Conservation (phyloP, 257 asterid species). For the Ballota nigra region DNA sequence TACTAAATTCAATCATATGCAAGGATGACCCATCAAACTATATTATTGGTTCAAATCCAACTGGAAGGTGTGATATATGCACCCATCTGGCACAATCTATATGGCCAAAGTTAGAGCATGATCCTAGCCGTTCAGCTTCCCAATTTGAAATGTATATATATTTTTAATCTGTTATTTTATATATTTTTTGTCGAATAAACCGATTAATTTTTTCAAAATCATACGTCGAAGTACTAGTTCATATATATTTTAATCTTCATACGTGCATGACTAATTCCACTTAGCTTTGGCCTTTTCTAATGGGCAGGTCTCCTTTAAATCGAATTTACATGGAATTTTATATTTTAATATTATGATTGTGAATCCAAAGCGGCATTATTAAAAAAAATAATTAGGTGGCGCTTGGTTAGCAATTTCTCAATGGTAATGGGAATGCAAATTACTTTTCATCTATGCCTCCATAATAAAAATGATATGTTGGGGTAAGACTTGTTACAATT, state of each 20-base stretch:
- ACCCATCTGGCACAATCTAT: constrained; percentile 20
- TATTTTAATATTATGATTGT: no score
- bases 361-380: no score
- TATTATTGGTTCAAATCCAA: constrained; percentile 6
- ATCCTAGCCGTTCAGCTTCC: constrained; percentile 5
- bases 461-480: no score
- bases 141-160: background rate
- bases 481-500: no score
- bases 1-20: background rate
- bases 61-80: constrained; percentile 23
- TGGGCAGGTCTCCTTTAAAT: no score
- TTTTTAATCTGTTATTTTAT: background rate
- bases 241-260: background rate
- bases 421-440: no score
- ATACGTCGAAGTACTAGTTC: background rate
- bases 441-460: no score
- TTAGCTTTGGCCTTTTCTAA: no score
- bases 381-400: no score
- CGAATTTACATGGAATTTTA: no score
- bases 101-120: constrained; percentile 5
- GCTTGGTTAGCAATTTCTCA: no score
- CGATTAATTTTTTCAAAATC: background rate
- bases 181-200: background rate
- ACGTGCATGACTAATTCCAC: background rate
- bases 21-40: constrained; percentile 17